Evolutionary conservation across 768 basidiomycete genomes (phyloP), one percentile per base, ranked within the genome.

Genomic region (Scleroderma bovista): DNA sequence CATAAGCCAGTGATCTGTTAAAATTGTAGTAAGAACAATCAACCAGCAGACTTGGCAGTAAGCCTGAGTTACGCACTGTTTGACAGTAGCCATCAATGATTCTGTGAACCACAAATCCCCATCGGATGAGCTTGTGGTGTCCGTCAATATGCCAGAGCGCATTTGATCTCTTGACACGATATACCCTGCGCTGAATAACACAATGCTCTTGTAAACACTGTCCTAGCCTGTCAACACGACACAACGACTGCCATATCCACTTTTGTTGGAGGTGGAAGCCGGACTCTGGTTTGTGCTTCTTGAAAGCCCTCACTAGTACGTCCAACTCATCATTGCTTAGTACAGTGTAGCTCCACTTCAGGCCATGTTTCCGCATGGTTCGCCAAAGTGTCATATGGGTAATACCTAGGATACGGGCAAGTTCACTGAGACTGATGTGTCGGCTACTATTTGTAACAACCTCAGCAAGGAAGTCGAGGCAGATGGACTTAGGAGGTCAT

Each of bases 21-120:
- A 22, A 47, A n/a, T 13, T 23, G n/a, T n/a, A n/a, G 5, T 37
- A 26, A 23, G 37, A 29, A 29, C 9, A 9, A 33, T 23, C n/a
- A 24, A 36, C 20, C 7, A 33, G n/a, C n/a, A n/a, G 39, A 48
- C 38, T 17, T 41, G 23, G 12, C 26, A 39, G 51, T 36, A 17
- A 31, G 2, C 17, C n/a, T n/a, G n/a, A n/a, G n/a, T n/a, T n/a
- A 54, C 57, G 17, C 43, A 69, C 64, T 10, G 51, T 69, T n/a
- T 55, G 20, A 52, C 58, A 60, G 38, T 54, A 60, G 0, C 68
- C 59, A 44, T 69, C 63, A 46, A 66, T 58, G 23, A 63, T 60
- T 0, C 58, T 57, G 43, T 64, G 63, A n/a, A 64, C 52, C 0
- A 65, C 55, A 52, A 63, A n/a, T 0, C 60, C 54, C 56, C 61